Evolutionary conservation across 2,329 filamentous ascomycete species (phyloP), one percentile per base, ranked within the genome.

Genomic region (Aspergillus proliferans): DNA sequence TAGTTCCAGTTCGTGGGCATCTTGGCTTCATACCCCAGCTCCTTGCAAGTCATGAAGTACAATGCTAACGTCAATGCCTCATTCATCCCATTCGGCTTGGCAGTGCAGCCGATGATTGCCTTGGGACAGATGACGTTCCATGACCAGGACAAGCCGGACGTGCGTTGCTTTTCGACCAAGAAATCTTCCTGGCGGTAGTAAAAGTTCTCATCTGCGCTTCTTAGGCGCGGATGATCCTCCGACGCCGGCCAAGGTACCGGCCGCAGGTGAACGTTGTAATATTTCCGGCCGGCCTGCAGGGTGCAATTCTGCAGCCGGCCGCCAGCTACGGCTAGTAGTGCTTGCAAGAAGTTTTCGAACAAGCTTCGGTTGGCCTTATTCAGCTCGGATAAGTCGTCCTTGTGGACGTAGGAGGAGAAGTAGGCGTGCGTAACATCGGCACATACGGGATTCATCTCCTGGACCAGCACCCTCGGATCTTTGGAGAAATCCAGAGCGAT

Each of bases 331-430:
- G 19, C 6, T 38, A 33, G 10, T 26, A 38, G 19, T 45, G 42
- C 3, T 10, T 36, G 8, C 8, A 50, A 26, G 39, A 45, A 50
- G n/a, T 50, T 47, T 7, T 43, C 24, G 39, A 50, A 46, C 1
- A 50, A 28, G 2, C 54, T 42, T 18, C 45, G 42, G 36, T 66
- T 66, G 6, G 45, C 47, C 2, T 40, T 43, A 22, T 54, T 55
- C 8, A 64, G 49, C 36, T 57, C 36, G 8, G 12, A 41, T 38
- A 63, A 61, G 44, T 59, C 53, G 30, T 60, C 55, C n/a, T 44
- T 52, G 39, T 65, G 61, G 12, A 62, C 51, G 34, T 65, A 64
- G 5, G 57, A 64, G 5, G 57, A 54, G 53, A 60, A 65, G 46
- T 54, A 66, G 2, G 62, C 59, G 45, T 65, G 60, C 4, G 60